Base-by-base conservation (phyloP, 257 asterid genomes). In the Cynanchum wilfordii region DNA sequence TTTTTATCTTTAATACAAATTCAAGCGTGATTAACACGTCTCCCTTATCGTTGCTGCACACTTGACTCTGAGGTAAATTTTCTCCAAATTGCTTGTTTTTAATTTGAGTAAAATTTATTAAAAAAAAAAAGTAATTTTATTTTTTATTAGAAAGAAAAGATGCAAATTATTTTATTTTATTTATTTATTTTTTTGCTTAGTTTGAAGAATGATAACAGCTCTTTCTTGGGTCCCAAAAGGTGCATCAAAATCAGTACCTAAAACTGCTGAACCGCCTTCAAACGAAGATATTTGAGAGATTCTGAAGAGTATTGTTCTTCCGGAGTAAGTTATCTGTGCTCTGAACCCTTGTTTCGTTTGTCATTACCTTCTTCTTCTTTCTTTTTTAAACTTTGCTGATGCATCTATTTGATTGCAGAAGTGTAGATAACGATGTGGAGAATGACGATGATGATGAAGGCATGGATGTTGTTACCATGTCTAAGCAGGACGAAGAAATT, bases 161-260 rank as follows among this genome's bases (percentile, higher is more conserved):
- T n/a, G n/a, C n/a, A n/a, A n/a, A n/a, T n/a, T n/a, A n/a, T n/a
- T n/a, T n/a, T n/a, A n/a, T n/a, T n/a, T n/a, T n/a, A 11, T 24
- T 13, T 29, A n/a, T 16, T 50, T 29, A 2, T 44, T 12, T 24
- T 13, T 29, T 29, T 16, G 16, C 24, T 62, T 33, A 62, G n/a
- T 17, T 30, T 62, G 56, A 67, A 90, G 42, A 75, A 93, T 93
- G 98, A 90, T 89, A 59, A 63, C 96, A 29, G 86, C 91, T 12
- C 78, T 93, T 72, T 89, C 94, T 6, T 93, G 96, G 97, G 69
- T 93, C 59, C 96, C 97, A 1, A 88, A 93, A 78, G 97, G 97
- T 42, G 91, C 74, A 64, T 78, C 89, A 54, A 90, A 87, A 68
- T 68, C 89, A 1, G 86, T 79, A 25, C 91, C 92, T 0, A 50